Evolutionary conservation across 176 grass and related monocot genomes (phyloP), one percentile per base, ranked within the genome.

Genomic region (Thalia dealbata): DNA sequence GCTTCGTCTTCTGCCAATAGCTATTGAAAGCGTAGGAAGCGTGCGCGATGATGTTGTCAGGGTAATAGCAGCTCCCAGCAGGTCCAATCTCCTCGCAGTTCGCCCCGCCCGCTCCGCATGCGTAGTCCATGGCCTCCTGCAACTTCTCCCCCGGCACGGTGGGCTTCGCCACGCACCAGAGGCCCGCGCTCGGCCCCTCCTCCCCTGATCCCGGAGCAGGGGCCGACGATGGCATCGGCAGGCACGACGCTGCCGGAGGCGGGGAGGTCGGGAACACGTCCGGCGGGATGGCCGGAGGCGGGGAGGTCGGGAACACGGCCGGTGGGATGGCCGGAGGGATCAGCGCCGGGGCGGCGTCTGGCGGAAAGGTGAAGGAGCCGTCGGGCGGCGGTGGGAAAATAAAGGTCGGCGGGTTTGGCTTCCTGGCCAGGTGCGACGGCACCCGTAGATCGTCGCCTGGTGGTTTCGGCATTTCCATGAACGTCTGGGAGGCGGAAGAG

Each of bases 51-150:
- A 81, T 67, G 67, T 46, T 86, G 27, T 81, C 71, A 2, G 79
- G 84, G 14, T 75, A 79, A 64, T 75, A 82, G 27, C 84, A 86
- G 58, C 76, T 82, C 26, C 84, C 76, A 50, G 69, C 66, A 0
- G 64, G 64, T 3, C 21, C 48, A 44, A 86, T 82, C 72, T 79
- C 79, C 25, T 67, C 64, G 52, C 84, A 86, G 28, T 82, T 71
- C 10, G 81, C 84, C 13, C 75, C 71, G 28, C 73, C 80, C 71
- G 79, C 75, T 15, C 80, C 35, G 25, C 84, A 86, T 3, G 84
- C 84, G 18, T 59, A 86, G 42, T 86, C 80, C 84, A 86, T 86
- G 5, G 84, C 79, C 35, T 82, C 75, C 56, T 78, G 84, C 79
- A 86, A 71, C 45, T 32, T 78, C n/a, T 82, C 84, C 61, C 30